phyloP scores from a whole-genome alignment of 768 basidiomycete species.

The Rubroboletus satanas region DNA sequence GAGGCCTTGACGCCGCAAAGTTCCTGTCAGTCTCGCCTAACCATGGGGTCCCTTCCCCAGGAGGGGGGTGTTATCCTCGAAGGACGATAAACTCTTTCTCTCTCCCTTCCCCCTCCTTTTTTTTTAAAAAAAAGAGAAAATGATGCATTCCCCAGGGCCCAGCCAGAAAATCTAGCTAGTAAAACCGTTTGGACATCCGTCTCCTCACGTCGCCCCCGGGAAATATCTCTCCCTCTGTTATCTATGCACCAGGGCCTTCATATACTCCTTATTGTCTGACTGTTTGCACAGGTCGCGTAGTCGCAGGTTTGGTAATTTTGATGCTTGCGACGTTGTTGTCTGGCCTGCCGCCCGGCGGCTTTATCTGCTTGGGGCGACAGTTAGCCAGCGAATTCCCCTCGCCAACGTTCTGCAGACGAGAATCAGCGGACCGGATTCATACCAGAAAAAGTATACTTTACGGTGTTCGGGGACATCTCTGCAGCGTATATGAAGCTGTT shows the following conservation, averaged over 20 bases:
- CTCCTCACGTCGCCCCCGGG: neutral
- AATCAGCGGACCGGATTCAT: neutral
- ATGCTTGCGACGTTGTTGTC: neutral
- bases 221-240: neutral
- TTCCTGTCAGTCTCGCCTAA: neutral
- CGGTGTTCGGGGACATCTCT: slow-evolving; percentile 4
- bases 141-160: neutral
- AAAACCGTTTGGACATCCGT: neutral
- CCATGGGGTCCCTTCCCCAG: neutral
- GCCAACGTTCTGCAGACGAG: neutral
- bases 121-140: neutral
- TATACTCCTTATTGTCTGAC: neutral
- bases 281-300: slow-evolving; percentile 3
- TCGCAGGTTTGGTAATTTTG: neutral
- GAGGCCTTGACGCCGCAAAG: neutral
- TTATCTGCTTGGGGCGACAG: neutral
- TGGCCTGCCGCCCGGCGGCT: slow-evolving; percentile 9
- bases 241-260: neutral
- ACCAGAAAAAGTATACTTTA: neutral
- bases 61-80: neutral
- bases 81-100: no score
- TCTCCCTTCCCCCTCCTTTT: no score
- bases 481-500: neutral
- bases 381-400: neutral
- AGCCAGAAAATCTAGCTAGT: neutral